phyloP scores from a whole-genome alignment of 2,329 filamentous ascomycete genomes.

The Penicillium nordicum region DNA sequence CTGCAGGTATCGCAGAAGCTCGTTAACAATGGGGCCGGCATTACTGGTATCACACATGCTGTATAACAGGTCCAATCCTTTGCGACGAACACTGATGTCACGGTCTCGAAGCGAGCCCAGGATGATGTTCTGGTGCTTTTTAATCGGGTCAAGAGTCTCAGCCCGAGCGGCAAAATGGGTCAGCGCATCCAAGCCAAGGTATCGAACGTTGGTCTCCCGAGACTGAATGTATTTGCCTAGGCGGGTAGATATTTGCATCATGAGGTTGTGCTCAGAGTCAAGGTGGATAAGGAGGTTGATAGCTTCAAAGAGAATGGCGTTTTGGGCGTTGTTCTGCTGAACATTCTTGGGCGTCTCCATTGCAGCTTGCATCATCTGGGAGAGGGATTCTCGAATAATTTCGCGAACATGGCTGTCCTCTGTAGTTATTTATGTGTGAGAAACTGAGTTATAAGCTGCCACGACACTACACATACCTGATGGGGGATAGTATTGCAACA shows the following conservation, averaged over 20 bases:
- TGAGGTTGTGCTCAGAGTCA: slow-evolving; percentile 87
- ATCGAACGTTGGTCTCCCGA: slow-evolving; percentile 93
- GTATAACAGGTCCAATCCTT: slow-evolving; percentile 92
- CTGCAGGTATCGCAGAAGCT: slow-evolving; percentile 89
- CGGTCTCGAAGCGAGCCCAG: slow-evolving; percentile 89
- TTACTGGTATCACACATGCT: slow-evolving; percentile 99
- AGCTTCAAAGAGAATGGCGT: slow-evolving; percentile 94
- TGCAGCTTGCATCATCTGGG: slow-evolving; percentile 85
- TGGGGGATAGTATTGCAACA: slow-evolving; percentile 94
- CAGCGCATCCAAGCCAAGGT: slow-evolving; percentile 95
- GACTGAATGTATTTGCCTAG: slow-evolving; percentile 96
- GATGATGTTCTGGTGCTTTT: slow-evolving; percentile 96
- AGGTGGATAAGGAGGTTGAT: slow-evolving; percentile 98
- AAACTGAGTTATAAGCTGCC: not conserved
- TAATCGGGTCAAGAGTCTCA: slow-evolving; percentile 94
- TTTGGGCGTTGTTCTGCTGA: slow-evolving; percentile 98
- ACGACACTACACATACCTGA: slow-evolving; percentile 59
- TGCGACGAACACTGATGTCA: slow-evolving; percentile 94
- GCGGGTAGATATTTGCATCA: slow-evolving; percentile 90
- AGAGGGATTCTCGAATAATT: slow-evolving; percentile 85
- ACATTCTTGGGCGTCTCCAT: slow-evolving; percentile 97
- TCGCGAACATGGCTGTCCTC: slow-evolving; percentile 90
- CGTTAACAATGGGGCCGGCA: slow-evolving; percentile 85
- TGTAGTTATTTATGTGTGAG: slow-evolving; percentile 33
- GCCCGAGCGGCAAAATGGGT: slow-evolving; percentile 91